Percentiles rank a stretch among this genome's conserved stretches.
These are phyloP conservation scores for Kwoniella europaea DNA, from an alignment of 768 basidiomycete genomes.

Conservation along the genomic window DNA sequence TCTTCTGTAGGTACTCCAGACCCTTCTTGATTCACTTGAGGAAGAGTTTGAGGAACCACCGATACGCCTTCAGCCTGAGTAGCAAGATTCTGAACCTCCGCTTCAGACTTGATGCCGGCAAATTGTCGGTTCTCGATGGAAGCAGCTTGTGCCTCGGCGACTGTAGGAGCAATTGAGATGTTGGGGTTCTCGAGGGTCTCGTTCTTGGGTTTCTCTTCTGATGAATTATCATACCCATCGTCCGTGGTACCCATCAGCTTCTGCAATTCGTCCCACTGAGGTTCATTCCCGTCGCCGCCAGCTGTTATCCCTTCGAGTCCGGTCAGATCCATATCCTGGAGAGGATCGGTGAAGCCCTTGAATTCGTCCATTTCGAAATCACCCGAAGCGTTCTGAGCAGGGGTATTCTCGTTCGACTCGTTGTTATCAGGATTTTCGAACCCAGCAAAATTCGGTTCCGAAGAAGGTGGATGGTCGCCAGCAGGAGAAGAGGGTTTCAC, in stretches of 20 bases:
- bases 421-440: conserved; percentile 17
- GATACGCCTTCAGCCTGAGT: conserved; percentile 17
- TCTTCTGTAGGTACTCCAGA: conserved; percentile 37
- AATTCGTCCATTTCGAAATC: conserved; percentile 36
- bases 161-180: conserved; percentile 29
- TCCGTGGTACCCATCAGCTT: conserved; percentile 40
- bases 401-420: conserved; percentile 18
- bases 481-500: conserved; percentile 17
- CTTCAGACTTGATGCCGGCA: not conserved
- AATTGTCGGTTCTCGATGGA: not conserved
- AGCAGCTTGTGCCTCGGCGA: conserved; percentile 26
- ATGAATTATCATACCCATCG: conserved; percentile 14
- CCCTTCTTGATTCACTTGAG: not conserved
- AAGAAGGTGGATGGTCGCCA: conserved; percentile 16
- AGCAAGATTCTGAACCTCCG: conserved; percentile 11
- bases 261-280: conserved; percentile 44
- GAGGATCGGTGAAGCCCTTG: conserved; percentile 28
- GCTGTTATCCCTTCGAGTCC: conserved; percentile 23
- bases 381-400: conserved; percentile 2
- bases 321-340: conserved; percentile 23
- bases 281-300: conserved; percentile 22
- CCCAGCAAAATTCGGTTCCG: conserved; percentile 27
- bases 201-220: not conserved
- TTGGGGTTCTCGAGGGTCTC: not conserved
- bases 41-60: conserved; percentile 10